Base-by-base conservation (phyloP, 345 rosid genomes). In the Euphorbia lathyris region DNA sequence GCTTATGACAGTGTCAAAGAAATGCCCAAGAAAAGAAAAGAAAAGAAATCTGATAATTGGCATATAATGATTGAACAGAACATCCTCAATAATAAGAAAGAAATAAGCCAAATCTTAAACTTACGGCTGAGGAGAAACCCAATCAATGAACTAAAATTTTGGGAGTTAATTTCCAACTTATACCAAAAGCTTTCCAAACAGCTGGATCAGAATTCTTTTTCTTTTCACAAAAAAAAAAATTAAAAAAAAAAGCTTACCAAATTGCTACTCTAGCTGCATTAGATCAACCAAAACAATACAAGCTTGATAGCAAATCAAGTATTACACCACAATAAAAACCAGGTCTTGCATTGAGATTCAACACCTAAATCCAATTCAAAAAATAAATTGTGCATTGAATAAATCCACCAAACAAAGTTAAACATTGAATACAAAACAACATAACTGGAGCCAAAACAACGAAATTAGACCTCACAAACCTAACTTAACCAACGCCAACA, bases 281-380 rank as follows among this genome's bases (percentile, higher is more conserved):
- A 56, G 25, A 68, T 56, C 53, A 59, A 69, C 32, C 26, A 38
- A 38, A 56, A 26, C 25, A 19, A 42, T 1, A 27, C 29, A 27
- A 47, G 64, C 11, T 38, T 43, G 27, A 30, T 7, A n/a, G 5
- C 20, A 42, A 55, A 70, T 32, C 43, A n/a, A 36, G 50, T 23
- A 64, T 36, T 20, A 40, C 12, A 70, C n/a, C 63, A 52, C 5
- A 23, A 26, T 69, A 69, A 43, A 27, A 67, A 55, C 23, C 56
- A 62, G 63, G 66, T 75, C 70, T 63, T 66, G 68, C 74, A 62
- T 47, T 36, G 26, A 68, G 27, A 48, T 75, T 58, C 30, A 67
- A 74, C 58, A 66, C 42, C 74, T 59, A 75, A 70, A 72, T 76
- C 75, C 51, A 76, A 66, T 71, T 51, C 22, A 8, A 23, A 20